A percentile compares a stretch with the other conserved stretches of the same genome.
phyloP scores from a whole-genome alignment of 345 rosid species.

The Salix caprea region DNA sequence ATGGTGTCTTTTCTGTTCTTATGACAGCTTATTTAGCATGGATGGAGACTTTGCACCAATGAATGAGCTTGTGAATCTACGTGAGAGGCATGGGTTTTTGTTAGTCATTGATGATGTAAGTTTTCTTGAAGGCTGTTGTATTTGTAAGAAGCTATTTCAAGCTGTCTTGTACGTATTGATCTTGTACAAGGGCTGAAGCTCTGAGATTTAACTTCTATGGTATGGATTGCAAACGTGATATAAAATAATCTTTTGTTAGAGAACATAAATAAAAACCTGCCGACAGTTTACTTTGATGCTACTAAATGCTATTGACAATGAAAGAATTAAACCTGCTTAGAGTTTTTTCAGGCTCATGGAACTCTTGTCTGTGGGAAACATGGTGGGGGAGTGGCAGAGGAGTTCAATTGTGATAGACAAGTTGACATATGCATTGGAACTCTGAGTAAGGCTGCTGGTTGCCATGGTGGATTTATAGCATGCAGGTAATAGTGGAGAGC shows the following conservation, averaged over 20 bases:
- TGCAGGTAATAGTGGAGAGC: slow-evolving; percentile 53
- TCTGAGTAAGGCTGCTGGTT: slow-evolving; percentile 95
- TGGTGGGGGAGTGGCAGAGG: slow-evolving; percentile 93
- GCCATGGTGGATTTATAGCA: slow-evolving; percentile 94
- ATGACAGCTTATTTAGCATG: slow-evolving; percentile 86
- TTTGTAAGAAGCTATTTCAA: background rate
- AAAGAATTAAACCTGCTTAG: slow-evolving; percentile 6
- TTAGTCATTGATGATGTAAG: slow-evolving; percentile 92
- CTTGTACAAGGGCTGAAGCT: background rate
- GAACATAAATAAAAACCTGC: background rate
- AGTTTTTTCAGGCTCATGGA: slow-evolving; percentile 77
- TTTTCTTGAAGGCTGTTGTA: slow-evolving; percentile 8
- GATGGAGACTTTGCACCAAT: slow-evolving; percentile 99
- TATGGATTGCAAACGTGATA: background rate
- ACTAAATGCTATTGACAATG: background rate
- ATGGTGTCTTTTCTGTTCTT: slow-evolving; percentile 6
- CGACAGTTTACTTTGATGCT: background rate
- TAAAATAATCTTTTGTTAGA: background rate
- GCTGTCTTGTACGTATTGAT: background rate
- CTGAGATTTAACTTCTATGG: background rate
- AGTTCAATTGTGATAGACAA: slow-evolving; percentile 70
- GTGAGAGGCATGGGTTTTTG: slow-evolving; percentile 67
- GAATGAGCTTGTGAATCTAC: slow-evolving; percentile 66
- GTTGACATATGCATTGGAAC: slow-evolving; percentile 89
- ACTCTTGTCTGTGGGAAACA: slow-evolving; percentile 87